These are phyloP conservation scores for Starmerella cellae DNA, from an alignment of 805 yeast species.

Conservation along the genomic window DNA sequence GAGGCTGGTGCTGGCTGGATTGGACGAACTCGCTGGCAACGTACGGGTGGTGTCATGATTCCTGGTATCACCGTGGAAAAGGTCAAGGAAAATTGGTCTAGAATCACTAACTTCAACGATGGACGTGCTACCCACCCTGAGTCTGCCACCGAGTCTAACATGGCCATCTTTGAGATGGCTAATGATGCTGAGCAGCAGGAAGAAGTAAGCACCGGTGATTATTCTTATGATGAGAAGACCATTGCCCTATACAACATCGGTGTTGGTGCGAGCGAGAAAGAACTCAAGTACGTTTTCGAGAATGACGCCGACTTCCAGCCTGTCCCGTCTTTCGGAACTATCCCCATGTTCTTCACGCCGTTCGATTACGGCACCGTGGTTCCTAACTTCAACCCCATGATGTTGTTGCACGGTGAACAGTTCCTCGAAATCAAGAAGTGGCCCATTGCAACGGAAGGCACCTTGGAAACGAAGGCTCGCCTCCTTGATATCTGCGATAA, in stretches of 20 bases:
- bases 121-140: constrained; percentile 43
- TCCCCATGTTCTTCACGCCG: constrained; percentile 63
- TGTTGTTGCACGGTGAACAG: constrained; percentile 90
- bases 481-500: constrained; percentile 73
- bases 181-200: constrained; percentile 35
- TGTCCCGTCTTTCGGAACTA: constrained; percentile 79
- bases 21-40: constrained; percentile 89
- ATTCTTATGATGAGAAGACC: constrained; percentile 51
- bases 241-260: constrained; percentile 78
- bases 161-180: constrained; percentile 48
- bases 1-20: constrained; percentile 97
- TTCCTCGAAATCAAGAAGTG: constrained; percentile 61
- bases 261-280: constrained; percentile 68
- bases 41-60: constrained; percentile 69
- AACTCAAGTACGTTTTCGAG: constrained; percentile 71
- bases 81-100: constrained; percentile 52
- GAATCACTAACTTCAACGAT: constrained; percentile 50
- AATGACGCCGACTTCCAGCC: constrained; percentile 64
- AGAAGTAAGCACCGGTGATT: constrained; percentile 38
- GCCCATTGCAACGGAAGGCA: constrained; percentile 66
- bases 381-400: constrained; percentile 76
- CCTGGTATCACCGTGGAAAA: constrained; percentile 50
- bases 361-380: constrained; percentile 48
- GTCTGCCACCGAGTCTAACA: constrained; percentile 61
- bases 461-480: constrained; percentile 43